Evolutionary conservation across 2,329 filamentous ascomycete species (phyloP), one percentile per base, ranked within the genome.

Genomic region (Didymella exigua): DNA sequence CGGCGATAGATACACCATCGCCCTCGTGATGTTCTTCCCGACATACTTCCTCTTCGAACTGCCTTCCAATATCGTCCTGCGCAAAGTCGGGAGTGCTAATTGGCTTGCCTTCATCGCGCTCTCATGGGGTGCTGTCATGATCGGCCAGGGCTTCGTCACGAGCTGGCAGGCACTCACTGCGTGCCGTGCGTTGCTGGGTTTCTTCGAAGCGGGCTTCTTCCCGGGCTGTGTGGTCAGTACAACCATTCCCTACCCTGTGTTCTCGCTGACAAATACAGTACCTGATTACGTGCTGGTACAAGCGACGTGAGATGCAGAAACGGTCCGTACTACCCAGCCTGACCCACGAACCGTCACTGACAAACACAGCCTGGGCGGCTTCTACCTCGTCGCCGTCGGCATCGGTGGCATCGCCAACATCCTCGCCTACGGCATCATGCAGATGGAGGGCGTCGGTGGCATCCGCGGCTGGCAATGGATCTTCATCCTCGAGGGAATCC

Each of bases 261-360:
- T n/a, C n/a, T 31, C n/a, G 7, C 16, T 34, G 31, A 34, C 13
- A 9, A 34, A 16, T 4, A 2, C 16, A 34, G 31, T 70, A 69
- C 29, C 48, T 70, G n/a, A 67, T 71, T 18, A 66, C 65, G 0
- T 68, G 66, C 26, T 71, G 67, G 66, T 71, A 70, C 21, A 60
- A 56, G 29, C 53, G 63, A 10, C 66, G 62, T 11, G 66, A 68
- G 29, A 57, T 57, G 21, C 60, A 65, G 34, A 67, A 64, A 40
- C 55, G 63, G 67, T 68, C 56, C 46, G 61, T 48, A n/a, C 2
- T n/a, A 5, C 8, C 11, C 18, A 7, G 2, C 24, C 8, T 5
- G 11, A 8, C 2, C 6, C 14, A 8, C 26, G 29, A 14, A 24
- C 10, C 24, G 27, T 56, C 13, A 56, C 56, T 26, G 29, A 38